These are phyloP conservation scores for Quillaja saponaria DNA, from an alignment of 306 rosid species.

Conservation along the genomic window DNA sequence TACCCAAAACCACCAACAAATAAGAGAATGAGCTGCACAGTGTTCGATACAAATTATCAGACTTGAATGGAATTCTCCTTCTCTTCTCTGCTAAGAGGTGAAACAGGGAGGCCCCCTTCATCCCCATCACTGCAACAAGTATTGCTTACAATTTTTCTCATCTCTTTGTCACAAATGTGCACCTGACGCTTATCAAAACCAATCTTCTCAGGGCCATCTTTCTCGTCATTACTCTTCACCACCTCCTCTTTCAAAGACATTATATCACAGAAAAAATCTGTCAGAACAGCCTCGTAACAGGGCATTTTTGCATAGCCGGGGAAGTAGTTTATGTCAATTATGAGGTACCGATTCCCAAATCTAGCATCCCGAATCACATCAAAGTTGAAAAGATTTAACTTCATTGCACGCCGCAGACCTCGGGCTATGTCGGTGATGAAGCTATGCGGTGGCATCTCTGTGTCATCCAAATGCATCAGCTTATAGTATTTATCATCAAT, in stretches of 20 bases:
- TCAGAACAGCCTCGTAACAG: constrained; percentile 69
- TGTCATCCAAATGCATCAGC: constrained; percentile 72
- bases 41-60: constrained; percentile 11
- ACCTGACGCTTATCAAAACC: constrained; percentile 37
- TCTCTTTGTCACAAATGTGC: constrained; percentile 34
- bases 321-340: constrained; percentile 87
- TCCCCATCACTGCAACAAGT: constrained; percentile 45
- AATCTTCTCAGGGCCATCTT: constrained; percentile 20
- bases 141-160: constrained; percentile 35
- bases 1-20: constrained; percentile 27
- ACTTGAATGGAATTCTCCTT: constrained; percentile 42
- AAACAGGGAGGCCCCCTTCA: constrained; percentile 32
- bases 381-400: constrained; percentile 75
- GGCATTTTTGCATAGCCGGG: constrained; percentile 99
- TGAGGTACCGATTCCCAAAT: constrained; percentile 71
- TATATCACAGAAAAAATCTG: constrained; percentile 77
- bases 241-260: constrained; percentile 42
- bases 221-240: constrained; percentile 17
- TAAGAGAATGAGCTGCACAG: neutral
- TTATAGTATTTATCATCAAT: constrained; percentile 67
- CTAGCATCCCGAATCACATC: constrained; percentile 82
- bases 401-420: constrained; percentile 61
- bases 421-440: constrained; percentile 64
- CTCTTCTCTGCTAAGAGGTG: constrained; percentile 35
- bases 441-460: constrained; percentile 78